Conservation (phyloP, 2,329 filamentous ascomycete species). For the Trichophyton benhamiae region DNA sequence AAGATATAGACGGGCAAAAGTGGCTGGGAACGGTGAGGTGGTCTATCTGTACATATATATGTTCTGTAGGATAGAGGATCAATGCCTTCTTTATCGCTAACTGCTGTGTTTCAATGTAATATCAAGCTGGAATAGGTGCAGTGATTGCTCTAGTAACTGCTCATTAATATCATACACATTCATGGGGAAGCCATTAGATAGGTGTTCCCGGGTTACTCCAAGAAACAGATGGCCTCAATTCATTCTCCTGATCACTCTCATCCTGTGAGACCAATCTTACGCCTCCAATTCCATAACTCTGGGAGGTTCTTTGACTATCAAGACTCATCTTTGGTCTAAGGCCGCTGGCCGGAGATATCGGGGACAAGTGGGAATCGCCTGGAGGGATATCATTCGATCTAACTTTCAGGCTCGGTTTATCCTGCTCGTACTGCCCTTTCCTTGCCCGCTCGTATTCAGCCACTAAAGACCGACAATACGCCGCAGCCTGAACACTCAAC, state of each 20-base stretch:
- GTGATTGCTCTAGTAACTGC: not conserved
- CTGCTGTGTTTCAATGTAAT: not conserved
- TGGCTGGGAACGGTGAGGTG: not conserved
- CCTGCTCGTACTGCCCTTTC: slow-evolving; percentile 7
- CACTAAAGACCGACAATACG: slow-evolving; percentile 68
- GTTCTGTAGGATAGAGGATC: slow-evolving; percentile 2
- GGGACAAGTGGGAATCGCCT: slow-evolving; percentile 3
- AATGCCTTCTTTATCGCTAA: not conserved
- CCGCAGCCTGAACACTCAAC: slow-evolving; percentile 68
- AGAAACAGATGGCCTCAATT: not conserved
- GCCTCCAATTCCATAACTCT: slow-evolving; percentile 2
- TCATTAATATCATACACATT: not conserved
- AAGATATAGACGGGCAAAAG: not conserved
- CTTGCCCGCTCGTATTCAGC: slow-evolving; percentile 37
- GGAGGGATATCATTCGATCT: slow-evolving; percentile 7
- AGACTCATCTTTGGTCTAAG: not conserved
- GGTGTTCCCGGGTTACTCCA: slow-evolving; percentile 2
- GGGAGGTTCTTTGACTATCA: slow-evolving; percentile 4
- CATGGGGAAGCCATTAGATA: not conserved
- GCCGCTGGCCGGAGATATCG: slow-evolving; percentile 9
- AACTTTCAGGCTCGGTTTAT: slow-evolving; percentile 7
- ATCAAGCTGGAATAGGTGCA: no score
- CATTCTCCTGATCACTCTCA: slow-evolving; percentile 5
- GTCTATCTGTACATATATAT: slow-evolving; percentile 1
- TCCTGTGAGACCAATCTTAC: slow-evolving; percentile 7